Evolutionary conservation across 2,329 filamentous ascomycete species (phyloP).

Genomic region (Fusarium chaquense): DNA sequence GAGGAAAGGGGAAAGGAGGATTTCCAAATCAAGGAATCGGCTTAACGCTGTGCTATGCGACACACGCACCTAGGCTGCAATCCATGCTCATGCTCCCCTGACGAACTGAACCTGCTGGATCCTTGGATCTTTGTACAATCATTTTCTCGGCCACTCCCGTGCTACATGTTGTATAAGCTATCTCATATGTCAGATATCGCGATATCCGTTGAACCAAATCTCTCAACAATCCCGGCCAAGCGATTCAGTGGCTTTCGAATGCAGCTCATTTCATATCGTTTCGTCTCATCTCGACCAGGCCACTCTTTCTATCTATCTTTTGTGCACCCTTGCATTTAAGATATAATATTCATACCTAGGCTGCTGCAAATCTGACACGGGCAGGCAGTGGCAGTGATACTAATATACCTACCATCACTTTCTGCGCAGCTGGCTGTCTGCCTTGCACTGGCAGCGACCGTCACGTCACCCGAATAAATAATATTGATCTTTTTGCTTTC

Average conservation of each 20-base stretch:
- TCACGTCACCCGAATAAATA: slow-evolving; percentile 4
- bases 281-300: neutral
- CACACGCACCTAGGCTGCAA: slow-evolving; percentile 24
- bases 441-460: neutral
- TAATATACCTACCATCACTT: slow-evolving; percentile 4
- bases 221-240: slow-evolving; percentile 2
- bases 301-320: slow-evolving; percentile 1
- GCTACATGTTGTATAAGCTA: slow-evolving; percentile 27
- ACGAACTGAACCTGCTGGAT: slow-evolving; percentile 41
- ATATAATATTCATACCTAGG: neutral
- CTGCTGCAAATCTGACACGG: slow-evolving; percentile 25
- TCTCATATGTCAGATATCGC: slow-evolving; percentile 30
- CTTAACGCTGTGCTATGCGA: slow-evolving; percentile 41
- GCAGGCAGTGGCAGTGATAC: slow-evolving; percentile 1
- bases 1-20: slow-evolving; percentile 13
- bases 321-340: slow-evolving; percentile 19
- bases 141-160: slow-evolving; percentile 42
- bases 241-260: slow-evolving; percentile 17
- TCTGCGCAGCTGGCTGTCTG: slow-evolving; percentile 2
- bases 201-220: slow-evolving; percentile 16
- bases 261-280: slow-evolving; percentile 10
- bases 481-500: neutral
- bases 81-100: slow-evolving; percentile 15
- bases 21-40: slow-evolving; percentile 39
- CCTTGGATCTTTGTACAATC: slow-evolving; percentile 38